phyloP scores from a whole-genome alignment of 148 eudicot species.

The Fallopia convolvulus region DNA sequence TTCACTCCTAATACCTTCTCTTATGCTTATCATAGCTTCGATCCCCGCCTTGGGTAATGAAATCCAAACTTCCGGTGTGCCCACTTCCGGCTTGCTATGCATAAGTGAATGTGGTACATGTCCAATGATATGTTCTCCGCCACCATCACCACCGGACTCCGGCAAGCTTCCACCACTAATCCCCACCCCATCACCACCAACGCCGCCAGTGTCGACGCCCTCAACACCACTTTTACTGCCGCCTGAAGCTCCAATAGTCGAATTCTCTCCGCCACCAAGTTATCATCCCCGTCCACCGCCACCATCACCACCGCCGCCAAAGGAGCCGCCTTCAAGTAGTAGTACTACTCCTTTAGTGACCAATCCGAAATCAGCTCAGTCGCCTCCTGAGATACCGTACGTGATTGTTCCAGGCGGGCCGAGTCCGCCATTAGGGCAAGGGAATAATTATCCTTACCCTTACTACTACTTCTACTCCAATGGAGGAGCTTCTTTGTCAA shows the following conservation, averaged over 20 bases:
- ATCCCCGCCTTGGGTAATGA: background rate
- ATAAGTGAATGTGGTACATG: slow-evolving; percentile 75
- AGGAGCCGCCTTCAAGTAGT: slow-evolving; percentile 22
- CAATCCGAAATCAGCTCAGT: slow-evolving; percentile 2
- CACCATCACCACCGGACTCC: slow-evolving; percentile 29
- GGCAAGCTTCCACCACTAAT: slow-evolving; percentile 10
- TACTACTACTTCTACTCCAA: slow-evolving; percentile 68
- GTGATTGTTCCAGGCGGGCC: slow-evolving; percentile 30
- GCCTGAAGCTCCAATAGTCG: background rate
- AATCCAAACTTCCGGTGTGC: slow-evolving; percentile 16
- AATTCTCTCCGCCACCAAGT: background rate
- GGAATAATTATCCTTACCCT: slow-evolving; percentile 39
- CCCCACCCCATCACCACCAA: slow-evolving; percentile 13
- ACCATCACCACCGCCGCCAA: slow-evolving; percentile 9
- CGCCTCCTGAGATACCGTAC: slow-evolving; percentile 35
- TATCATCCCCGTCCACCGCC: slow-evolving; percentile 18
- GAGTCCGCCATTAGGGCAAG: slow-evolving; percentile 26
- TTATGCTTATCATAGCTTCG: background rate
- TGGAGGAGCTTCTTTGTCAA: slow-evolving; percentile 20
- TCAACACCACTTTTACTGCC: slow-evolving; percentile 10
- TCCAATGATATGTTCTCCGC: slow-evolving; percentile 69
- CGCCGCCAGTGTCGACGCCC: slow-evolving; percentile 20
- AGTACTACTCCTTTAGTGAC: slow-evolving; percentile 14
- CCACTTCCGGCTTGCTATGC: slow-evolving; percentile 44
- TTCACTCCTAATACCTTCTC: background rate